phyloP scores from a whole-genome alignment of 1,139 yeast genomes.

The Yamadazyma sp. region DNA sequence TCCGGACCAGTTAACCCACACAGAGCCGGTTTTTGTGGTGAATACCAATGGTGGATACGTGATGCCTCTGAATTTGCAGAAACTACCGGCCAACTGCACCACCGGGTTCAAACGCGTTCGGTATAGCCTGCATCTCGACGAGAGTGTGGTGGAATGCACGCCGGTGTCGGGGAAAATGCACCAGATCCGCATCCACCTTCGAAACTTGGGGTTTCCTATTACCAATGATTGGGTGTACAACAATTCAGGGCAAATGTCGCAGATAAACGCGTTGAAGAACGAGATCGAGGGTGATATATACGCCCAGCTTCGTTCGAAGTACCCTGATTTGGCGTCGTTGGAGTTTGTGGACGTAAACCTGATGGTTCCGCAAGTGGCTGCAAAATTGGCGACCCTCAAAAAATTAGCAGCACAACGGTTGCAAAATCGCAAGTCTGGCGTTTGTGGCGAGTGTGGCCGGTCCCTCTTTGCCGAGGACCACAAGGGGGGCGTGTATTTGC shows the following conservation, averaged over 20 bases:
- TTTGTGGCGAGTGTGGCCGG: conserved; percentile 49
- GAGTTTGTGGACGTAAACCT: conserved; percentile 7
- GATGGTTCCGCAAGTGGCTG: conserved; percentile 4
- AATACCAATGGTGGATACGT: conserved; percentile 38
- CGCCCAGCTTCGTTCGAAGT: conserved; percentile 17
- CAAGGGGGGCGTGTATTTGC: conserved; percentile 52
- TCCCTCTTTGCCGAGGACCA: conserved; percentile 33
- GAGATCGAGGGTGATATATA: conserved; percentile 31
- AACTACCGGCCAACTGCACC: conserved; percentile 30
- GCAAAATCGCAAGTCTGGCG: conserved; percentile 12
- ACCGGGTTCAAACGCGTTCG: conserved; percentile 31
- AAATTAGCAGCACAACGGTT: conserved; percentile 16
- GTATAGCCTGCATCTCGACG: conserved; percentile 29
- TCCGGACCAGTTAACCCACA: conserved; percentile 32
- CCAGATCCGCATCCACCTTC: conserved; percentile 73
- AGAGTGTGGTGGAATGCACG: conserved; percentile 60
- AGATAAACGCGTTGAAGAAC: conserved; percentile 21
- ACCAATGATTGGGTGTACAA: conserved; percentile 65
- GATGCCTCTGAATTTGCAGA: conserved; percentile 28
- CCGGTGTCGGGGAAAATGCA: conserved; percentile 79
- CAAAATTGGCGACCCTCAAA: conserved; percentile 11
- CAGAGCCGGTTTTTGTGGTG: conserved; percentile 38
- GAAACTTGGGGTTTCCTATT: conserved; percentile 67
- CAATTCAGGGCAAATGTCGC: conserved; percentile 8
- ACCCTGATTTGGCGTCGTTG: conserved; percentile 13